Percentiles rank a stretch among this genome's conserved stretches.
These are phyloP conservation scores for Rhynchosporium secalis DNA, from an alignment of 2,329 filamentous ascomycete species.

Conservation along the genomic window DNA sequence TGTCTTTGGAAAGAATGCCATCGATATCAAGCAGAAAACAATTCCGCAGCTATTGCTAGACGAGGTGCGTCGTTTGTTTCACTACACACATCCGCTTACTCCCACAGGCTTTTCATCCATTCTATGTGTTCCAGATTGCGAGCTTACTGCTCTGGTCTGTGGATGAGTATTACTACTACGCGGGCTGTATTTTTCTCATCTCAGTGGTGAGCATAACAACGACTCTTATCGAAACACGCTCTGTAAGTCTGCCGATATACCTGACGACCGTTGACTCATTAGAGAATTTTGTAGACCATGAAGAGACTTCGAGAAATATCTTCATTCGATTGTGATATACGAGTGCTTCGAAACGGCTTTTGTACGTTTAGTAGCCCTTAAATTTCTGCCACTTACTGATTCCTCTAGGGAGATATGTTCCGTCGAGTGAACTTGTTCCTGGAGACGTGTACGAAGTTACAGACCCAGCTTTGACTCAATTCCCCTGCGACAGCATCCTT, in stretches of 20 bases:
- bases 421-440: slow-evolving; percentile 85
- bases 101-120: slow-evolving; percentile 82
- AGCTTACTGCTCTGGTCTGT: slow-evolving; percentile 93
- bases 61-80: slow-evolving; percentile 56
- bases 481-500: slow-evolving; percentile 89
- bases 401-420: slow-evolving; percentile 70
- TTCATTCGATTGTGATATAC: slow-evolving; percentile 90
- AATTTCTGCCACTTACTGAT: slow-evolving; percentile 12
- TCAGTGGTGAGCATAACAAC: slow-evolving; percentile 89
- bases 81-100: slow-evolving; percentile 20
- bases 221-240: slow-evolving; percentile 85
- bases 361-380: slow-evolving; percentile 53
- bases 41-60: slow-evolving; percentile 81
- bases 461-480: slow-evolving; percentile 82
- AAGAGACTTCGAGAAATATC: slow-evolving; percentile 86
- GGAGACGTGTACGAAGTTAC: slow-evolving; percentile 97
- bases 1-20: slow-evolving; percentile 87
- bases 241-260: slow-evolving; percentile 52
- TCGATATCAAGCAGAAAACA: slow-evolving; percentile 91
- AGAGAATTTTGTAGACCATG: slow-evolving; percentile 65
- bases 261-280: slow-evolving; percentile 12
- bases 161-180: slow-evolving; percentile 98
- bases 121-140: slow-evolving; percentile 97
- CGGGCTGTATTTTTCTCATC: slow-evolving; percentile 90
- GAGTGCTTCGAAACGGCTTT: slow-evolving; percentile 91